These are phyloP conservation scores for Suillus occidentalis DNA, from an alignment of 768 basidiomycete genomes.

Conservation along the genomic window DNA sequence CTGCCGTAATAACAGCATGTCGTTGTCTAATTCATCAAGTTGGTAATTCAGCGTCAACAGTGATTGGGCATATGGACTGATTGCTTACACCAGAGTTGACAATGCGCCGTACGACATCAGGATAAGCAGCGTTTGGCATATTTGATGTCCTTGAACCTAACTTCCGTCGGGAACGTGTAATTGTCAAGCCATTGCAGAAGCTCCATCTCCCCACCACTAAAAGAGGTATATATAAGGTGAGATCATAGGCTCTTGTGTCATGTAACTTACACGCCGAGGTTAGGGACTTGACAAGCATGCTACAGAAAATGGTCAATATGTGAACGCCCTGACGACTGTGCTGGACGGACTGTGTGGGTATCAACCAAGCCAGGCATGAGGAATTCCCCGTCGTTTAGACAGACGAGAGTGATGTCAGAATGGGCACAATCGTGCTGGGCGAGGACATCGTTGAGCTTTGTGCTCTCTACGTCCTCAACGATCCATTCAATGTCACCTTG, in stretches of 20 bases:
- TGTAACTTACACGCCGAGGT: slow-evolving; percentile 35
- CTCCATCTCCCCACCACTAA: slow-evolving; percentile 80
- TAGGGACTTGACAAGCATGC: slow-evolving; percentile 44
- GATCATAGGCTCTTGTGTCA: background rate
- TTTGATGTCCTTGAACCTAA: slow-evolving; percentile 62
- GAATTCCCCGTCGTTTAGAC: slow-evolving; percentile 58
- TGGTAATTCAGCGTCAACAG: slow-evolving; percentile 3
- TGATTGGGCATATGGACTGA: slow-evolving; percentile 2
- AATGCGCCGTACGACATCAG: slow-evolving; percentile 66
- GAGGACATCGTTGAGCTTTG: slow-evolving; percentile 50
- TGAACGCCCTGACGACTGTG: background rate
- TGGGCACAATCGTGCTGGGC: slow-evolving; percentile 49
- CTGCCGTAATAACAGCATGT: slow-evolving; percentile 92
- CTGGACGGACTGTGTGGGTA: slow-evolving; percentile 72
- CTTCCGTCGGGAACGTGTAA: slow-evolving; percentile 88
- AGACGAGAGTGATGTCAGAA: slow-evolving; percentile 31
- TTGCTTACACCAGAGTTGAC: slow-evolving; percentile 73
- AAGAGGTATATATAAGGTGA: slow-evolving; percentile 8
- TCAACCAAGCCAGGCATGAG: slow-evolving; percentile 88
- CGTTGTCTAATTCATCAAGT: slow-evolving; percentile 63
- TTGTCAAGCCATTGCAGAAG: slow-evolving; percentile 86
- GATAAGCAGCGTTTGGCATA: slow-evolving; percentile 74
- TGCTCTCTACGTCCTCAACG: slow-evolving; percentile 52
- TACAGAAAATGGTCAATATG: slow-evolving; percentile 13
- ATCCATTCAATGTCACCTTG: slow-evolving; percentile 72